Evolutionary conservation across 495 filamentous ascomycete genomes (phyloP).

Genomic region (Copromyces sp.): DNA sequence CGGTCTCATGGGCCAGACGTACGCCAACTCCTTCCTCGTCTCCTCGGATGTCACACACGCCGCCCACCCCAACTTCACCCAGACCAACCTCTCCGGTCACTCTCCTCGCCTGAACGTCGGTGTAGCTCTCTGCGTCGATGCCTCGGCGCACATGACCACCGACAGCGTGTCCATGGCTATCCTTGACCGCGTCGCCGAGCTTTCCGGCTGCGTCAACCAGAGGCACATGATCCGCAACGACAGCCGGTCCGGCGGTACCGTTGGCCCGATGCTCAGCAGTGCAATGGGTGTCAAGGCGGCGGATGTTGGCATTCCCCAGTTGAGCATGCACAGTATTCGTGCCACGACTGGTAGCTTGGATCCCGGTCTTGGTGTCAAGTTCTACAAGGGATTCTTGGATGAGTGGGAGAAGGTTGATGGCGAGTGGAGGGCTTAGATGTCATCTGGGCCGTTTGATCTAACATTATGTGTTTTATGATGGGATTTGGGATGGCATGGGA

Average conservation of each 20-base stretch:
- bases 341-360: conserved; percentile 82
- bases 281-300: conserved; percentile 76
- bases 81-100: conserved; percentile 73
- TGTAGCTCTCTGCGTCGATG: conserved; percentile 72
- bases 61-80: conserved; percentile 85
- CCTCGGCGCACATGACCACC: conserved; percentile 87
- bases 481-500: background rate
- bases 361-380: conserved; percentile 76
- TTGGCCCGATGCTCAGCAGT: conserved; percentile 82
- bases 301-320: conserved; percentile 84
- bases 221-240: conserved; percentile 95
- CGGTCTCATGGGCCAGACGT: conserved; percentile 68
- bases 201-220: conserved; percentile 60
- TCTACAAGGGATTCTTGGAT: conserved; percentile 87
- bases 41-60: conserved; percentile 92
- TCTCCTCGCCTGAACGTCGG: conserved; percentile 84
- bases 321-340: conserved; percentile 91
- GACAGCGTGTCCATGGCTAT: conserved; percentile 73
- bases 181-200: conserved; percentile 62
- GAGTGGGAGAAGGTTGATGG: conserved; percentile 77
- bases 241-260: conserved; percentile 75
- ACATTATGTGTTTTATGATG: conserved; percentile 1
- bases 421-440: conserved; percentile 48
- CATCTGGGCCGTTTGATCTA: background rate
- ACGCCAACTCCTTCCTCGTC: conserved; percentile 86